Conservation (phyloP, 2,329 filamentous ascomycete genomes). For the Pseudogymnoascus sp. region DNA sequence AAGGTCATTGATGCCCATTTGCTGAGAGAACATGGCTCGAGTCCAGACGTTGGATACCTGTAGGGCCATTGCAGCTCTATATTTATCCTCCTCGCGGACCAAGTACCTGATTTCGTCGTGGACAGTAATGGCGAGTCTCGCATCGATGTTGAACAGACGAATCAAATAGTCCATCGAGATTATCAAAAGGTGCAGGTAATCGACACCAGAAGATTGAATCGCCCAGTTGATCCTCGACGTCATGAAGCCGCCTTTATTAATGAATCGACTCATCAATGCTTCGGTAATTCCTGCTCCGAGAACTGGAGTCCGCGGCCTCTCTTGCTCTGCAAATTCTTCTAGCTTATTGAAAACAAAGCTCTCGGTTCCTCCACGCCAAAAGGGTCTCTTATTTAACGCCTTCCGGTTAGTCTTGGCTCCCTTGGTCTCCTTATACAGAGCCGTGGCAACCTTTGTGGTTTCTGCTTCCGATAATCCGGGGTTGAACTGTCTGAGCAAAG, state of each 20-base stretch:
- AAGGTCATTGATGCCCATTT: constrained; percentile 91
- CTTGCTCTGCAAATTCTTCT: constrained; percentile 95
- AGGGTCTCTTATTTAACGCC: constrained; percentile 62
- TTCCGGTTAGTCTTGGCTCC: constrained; percentile 77
- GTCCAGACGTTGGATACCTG: constrained; percentile 97
- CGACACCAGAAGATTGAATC: constrained; percentile 93
- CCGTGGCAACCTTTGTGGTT: constrained; percentile 67
- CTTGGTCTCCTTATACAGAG: constrained; percentile 83
- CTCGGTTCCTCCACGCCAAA: constrained; percentile 95
- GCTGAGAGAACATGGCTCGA: constrained; percentile 91
- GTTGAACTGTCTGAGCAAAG: constrained; percentile 88
- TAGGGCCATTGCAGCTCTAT: constrained; percentile 82
- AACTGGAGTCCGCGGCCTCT: constrained; percentile 81
- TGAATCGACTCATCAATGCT: constrained; percentile 79
- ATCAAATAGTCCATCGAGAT: constrained; percentile 91
- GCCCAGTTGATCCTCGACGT: constrained; percentile 98
- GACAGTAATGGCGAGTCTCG: constrained; percentile 84
- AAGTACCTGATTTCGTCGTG: constrained; percentile 97
- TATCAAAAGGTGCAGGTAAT: constrained; percentile 91
- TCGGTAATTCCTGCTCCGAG: constrained; percentile 94
- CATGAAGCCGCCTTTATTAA: constrained; percentile 86
- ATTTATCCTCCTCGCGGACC: constrained; percentile 77
- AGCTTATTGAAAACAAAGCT: constrained; percentile 98
- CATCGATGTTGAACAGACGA: constrained; percentile 75
- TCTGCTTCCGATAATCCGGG: constrained; percentile 72